Base-by-base conservation (phyloP, 2,329 filamentous ascomycete species). In the Akanthomyces dipterigenus region DNA sequence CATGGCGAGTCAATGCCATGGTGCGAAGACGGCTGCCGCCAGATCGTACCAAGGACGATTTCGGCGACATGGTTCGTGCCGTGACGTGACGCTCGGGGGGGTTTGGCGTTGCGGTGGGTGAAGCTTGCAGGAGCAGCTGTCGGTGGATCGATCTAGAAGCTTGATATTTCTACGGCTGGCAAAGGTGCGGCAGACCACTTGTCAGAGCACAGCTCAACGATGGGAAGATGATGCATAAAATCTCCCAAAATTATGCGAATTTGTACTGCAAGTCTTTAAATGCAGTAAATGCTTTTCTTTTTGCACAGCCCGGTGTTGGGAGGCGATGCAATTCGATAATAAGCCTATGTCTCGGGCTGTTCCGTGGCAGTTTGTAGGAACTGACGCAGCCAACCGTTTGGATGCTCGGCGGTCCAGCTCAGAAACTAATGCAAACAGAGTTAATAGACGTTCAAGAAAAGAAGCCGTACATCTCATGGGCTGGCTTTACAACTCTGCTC, bases 181-280 rank as follows among this genome's bases (percentile, higher is more conserved):
- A 62, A 60, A 62, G 61, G 55, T 55, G 34, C 55, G 55, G 61
- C 24, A 62, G 50, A 62, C 48, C 40, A 49, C 24, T 5, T 38
- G 5, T 12, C 31, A 14, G 22, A 16, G n/a, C 36, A 16, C 16
- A 26, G 51, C 36, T 42, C 51, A 8, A 24, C 12, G 8, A 42
- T 7, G 20, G 12, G 3, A 8, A 38, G 34, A 9, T 16, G 18
- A 22, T 8, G 22, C 11, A 9, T 2, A 24, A 46, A 26, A 46
- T 36, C 8, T 3, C 34, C 34, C 11, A 9, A 38, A 38, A 38
- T 38, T 5, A 38, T 38, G 9, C 5, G 36, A 9, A 16, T 16
- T 38, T 38, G 36, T 16, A 38, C 5, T 16, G 36, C 3, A 9
- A 1, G 14, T 3, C 14, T 14, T 16, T 16, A 9, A 16, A 38